These are phyloP conservation scores for Pseudozyma sp. DNA, from an alignment of 1,284 basidiomycete species.

Conservation along the genomic window DNA sequence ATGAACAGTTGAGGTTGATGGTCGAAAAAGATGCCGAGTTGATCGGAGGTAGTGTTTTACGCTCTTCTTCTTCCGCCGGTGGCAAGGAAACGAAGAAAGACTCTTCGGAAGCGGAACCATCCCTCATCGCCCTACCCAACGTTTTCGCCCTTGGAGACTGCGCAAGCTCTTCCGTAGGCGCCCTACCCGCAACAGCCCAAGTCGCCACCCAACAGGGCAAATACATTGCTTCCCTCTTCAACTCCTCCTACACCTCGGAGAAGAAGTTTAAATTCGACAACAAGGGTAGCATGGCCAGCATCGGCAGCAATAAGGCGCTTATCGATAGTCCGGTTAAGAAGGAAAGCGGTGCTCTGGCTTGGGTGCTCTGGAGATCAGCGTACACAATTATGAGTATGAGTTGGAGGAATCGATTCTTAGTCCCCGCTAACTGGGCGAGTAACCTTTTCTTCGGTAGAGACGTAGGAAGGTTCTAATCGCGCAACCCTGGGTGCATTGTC, in stretches of 20 bases:
- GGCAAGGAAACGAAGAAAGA: not conserved
- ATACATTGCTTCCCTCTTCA: conserved; percentile 59
- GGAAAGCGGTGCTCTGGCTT: conserved; percentile 74
- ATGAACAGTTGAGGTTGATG: conserved; percentile 35
- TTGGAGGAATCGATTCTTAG: conserved; percentile 75
- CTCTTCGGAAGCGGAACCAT: not conserved
- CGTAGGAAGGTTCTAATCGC: conserved; percentile 77
- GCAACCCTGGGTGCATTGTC: no score
- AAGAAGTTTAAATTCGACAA: conserved; percentile 77
- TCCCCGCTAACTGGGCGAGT: conserved; percentile 65
- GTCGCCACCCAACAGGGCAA: conserved; percentile 67
- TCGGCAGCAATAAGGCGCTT: conserved; percentile 77
- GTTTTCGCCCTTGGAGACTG: conserved; percentile 78
- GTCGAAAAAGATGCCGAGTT: not conserved
- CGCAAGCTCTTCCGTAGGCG: conserved; percentile 71
- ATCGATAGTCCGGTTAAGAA: conserved; percentile 42
- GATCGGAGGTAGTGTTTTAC: conserved; percentile 4
- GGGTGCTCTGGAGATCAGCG: conserved; percentile 82
- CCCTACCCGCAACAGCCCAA: conserved; percentile 69
- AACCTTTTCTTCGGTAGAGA: conserved; percentile 81
- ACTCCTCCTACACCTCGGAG: conserved; percentile 3
- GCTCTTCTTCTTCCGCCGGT: not conserved
- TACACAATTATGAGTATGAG: conserved; percentile 82
- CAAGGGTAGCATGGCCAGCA: conserved; percentile 81
- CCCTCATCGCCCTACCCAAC: conserved; percentile 14